A percentile compares a stretch with the other conserved stretches of the same genome.
Evolutionary conservation across 2,329 filamentous ascomycete species (phyloP).

Genomic region (Aspergillus sp.): DNA sequence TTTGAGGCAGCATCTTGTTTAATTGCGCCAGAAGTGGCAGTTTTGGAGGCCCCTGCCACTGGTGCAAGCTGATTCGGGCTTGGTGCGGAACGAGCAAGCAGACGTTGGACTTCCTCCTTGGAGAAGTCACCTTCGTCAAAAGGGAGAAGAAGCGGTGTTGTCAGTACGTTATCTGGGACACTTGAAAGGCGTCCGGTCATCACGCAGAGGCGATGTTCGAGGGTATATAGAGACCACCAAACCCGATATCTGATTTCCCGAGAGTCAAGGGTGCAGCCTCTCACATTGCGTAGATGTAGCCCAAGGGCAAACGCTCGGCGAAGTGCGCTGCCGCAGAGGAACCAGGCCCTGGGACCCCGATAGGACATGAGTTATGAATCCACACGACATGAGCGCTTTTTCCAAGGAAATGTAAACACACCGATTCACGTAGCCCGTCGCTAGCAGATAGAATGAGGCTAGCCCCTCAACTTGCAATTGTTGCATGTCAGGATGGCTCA

Average conservation of each 20-base stretch:
- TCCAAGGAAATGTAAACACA: slow-evolving; percentile 17
- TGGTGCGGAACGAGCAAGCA: slow-evolving; percentile 27
- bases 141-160: slow-evolving; percentile 42
- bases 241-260: slow-evolving; percentile 46
- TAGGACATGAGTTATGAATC: neutral
- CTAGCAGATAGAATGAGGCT: slow-evolving; percentile 43
- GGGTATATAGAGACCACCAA: slow-evolving; percentile 46
- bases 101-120: slow-evolving; percentile 28
- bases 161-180: slow-evolving; percentile 42
- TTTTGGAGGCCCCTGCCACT: slow-evolving; percentile 20
- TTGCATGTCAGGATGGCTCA: slow-evolving; percentile 44
- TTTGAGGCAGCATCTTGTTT: slow-evolving; percentile 13
- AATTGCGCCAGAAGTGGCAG: slow-evolving; percentile 15
- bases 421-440: slow-evolving; percentile 45
- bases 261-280: slow-evolving; percentile 36
- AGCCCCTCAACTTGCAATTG: slow-evolving; percentile 45
- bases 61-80: slow-evolving; percentile 21
- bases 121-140: slow-evolving; percentile 43
- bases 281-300: slow-evolving; percentile 43
- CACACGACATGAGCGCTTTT: neutral
- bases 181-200: slow-evolving; percentile 48
- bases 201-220: slow-evolving; percentile 44
- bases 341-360: slow-evolving; percentile 39
- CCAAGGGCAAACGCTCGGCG: slow-evolving; percentile 43
- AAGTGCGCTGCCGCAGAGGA: slow-evolving; percentile 40